Conservation (phyloP, 257 asterid species). For the Solanum corneliomulleri region DNA sequence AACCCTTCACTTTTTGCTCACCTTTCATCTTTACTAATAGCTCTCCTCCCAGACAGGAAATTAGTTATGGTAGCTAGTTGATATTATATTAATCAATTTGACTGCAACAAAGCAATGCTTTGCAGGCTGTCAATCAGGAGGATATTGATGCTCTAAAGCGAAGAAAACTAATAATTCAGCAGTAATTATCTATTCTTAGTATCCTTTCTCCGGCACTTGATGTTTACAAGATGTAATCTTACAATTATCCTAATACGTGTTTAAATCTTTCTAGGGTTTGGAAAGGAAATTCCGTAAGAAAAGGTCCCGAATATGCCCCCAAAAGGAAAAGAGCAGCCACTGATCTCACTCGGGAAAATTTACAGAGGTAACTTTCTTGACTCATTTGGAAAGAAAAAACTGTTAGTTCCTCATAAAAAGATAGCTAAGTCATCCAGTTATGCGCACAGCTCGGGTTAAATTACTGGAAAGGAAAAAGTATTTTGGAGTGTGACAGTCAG, state of each 20-base stretch:
- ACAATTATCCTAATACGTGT: neutral
- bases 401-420: neutral
- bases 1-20: neutral
- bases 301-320: slow-evolving; percentile 90
- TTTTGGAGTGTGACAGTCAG: neutral
- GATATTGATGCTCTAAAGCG: slow-evolving; percentile 73
- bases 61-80: neutral
- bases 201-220: neutral
- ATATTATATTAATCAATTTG: neutral
- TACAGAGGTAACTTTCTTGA: slow-evolving; percentile 34
- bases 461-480: neutral
- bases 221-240: neutral
- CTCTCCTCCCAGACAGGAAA: neutral
- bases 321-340: slow-evolving; percentile 86
- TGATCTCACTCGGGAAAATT: slow-evolving; percentile 81
- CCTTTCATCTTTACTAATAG: neutral
- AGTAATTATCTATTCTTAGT: slow-evolving; percentile 33
- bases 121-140: slow-evolving; percentile 52
- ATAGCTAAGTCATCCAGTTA: neutral
- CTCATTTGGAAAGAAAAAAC: neutral
- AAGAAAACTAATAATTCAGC: slow-evolving; percentile 65
- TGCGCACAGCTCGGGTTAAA: neutral
- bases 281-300: slow-evolving; percentile 77
- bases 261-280: slow-evolving; percentile 38
- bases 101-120: neutral